A percentile compares a stretch with the other conserved stretches of the same genome.
Evolutionary conservation across 306 rosid species (phyloP).

Genomic region (Ochetophila trinervis): DNA sequence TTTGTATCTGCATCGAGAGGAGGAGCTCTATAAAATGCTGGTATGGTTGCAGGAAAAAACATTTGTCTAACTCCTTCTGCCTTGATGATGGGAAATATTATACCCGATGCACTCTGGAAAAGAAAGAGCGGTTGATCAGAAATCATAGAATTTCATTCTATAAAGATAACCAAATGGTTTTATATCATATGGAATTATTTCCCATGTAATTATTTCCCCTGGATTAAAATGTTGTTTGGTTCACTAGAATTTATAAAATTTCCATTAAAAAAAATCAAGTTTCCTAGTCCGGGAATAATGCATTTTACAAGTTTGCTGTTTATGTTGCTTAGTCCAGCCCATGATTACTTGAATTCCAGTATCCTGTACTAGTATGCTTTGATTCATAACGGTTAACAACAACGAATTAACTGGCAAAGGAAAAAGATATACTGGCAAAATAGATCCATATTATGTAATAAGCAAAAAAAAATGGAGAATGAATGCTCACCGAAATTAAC

Average conservation of each 20-base stretch:
- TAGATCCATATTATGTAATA: not conserved
- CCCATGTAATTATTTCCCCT: not conserved
- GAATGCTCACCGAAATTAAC: slow-evolving; percentile 50
- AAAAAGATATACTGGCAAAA: not conserved
- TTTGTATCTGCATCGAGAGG: slow-evolving; percentile 8
- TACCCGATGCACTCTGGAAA: slow-evolving; percentile 42
- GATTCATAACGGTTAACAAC: too few relatives aligned
- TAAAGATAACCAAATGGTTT: not conserved
- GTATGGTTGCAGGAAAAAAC: slow-evolving; percentile 40
- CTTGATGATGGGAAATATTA: slow-evolving; percentile 57
- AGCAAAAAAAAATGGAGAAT: not conserved
- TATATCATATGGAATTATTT: not conserved
- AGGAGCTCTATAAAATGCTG: slow-evolving; percentile 33
- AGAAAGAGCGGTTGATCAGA: not conserved
- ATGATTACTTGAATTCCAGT: too few relatives aligned
- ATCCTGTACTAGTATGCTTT: too few relatives aligned
- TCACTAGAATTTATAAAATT: too few relatives aligned
- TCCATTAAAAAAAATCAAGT: not conserved
- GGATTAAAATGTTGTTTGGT: not conserved
- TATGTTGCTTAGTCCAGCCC: too few relatives aligned
- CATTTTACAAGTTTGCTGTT: too few relatives aligned
- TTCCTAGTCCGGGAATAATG: not conserved
- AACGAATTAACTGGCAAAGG: not conserved
- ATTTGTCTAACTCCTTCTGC: slow-evolving; percentile 51
- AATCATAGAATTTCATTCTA: not conserved